Base-by-base conservation (phyloP, 805 yeast genomes). In the Ogataea allantospora region DNA sequence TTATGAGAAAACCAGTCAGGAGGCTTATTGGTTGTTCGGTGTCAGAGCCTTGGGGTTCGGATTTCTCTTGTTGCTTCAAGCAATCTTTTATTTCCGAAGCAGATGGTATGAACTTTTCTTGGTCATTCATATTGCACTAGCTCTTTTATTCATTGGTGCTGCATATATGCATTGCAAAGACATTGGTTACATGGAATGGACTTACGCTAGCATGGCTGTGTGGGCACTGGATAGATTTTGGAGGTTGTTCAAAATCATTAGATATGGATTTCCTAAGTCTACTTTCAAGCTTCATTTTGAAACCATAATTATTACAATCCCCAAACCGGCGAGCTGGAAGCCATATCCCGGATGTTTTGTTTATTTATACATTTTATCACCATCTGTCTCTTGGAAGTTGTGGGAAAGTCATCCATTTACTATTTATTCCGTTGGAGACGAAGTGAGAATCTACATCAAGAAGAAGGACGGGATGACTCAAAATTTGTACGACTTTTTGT, bases 401-500 rank as follows among this genome's bases (percentile, higher is more conserved):
- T 75, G 81, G 77, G 83, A 79, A 46, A 76, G 81, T 2, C 85
- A 80, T 51, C 86, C 86, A 1, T 79, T 80, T 53, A 76, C 83
- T 57, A 42, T 59, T 55, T 23, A 66, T 27, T 24, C 45, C 4
- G 37, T 40, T 22, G 49, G 35, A 2, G 29, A 39, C 5, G 40
- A 46, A 11, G 43, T 70, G 33, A 66, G 66, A 30, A 65, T 78
- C 26, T 63, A 65, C 47, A 55, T 74, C 34, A 73, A 71, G 51
- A 67, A 66, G 3, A 71, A 77, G 44, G 65, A 64, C 3, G 84
- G 83, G 6, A 58, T 73, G 53, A 73, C 81, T 3, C 53, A 55
- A 34, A 47, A 58, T 12, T 49, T 75, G 19, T 57, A 53, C 40
- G 44, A 59, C n/a, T 48, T 51, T 38, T 43, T 66, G 21, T 21